Evolutionary conservation across 176 grass and related monocot genomes (phyloP).

Genomic region (Rhipidocladum racemiflorum): DNA sequence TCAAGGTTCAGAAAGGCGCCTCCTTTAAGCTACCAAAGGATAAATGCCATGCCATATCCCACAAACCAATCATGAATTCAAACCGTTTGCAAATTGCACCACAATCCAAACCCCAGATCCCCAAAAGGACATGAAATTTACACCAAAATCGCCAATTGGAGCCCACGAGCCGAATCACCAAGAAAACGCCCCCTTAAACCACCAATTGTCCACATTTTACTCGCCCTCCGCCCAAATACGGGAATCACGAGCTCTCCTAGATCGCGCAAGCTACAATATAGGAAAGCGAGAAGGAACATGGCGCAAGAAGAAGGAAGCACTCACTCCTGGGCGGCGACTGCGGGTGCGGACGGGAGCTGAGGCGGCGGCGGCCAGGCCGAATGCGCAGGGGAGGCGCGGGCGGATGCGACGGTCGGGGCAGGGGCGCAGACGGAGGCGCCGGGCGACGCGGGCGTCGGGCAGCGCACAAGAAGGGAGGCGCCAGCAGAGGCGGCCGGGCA

Average conservation of each 20-base stretch:
- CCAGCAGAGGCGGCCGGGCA: too few relatives aligned
- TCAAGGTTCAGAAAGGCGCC: not conserved
- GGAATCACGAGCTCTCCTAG: slow-evolving; percentile 2
- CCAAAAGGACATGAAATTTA: not conserved
- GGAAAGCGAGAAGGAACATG: not conserved
- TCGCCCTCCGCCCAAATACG: not conserved
- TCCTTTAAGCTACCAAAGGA: not conserved
- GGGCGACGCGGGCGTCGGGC: too few relatives aligned
- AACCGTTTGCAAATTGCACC: not conserved
- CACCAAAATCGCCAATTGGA: not conserved
- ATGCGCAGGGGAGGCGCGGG: too few relatives aligned
- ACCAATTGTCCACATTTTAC: slow-evolving; percentile 33
- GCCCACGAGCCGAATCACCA: slow-evolving; percentile 14
- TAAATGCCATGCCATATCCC: not conserved
- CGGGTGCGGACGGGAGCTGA: too few relatives aligned
- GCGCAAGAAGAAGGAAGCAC: slow-evolving; percentile 24
- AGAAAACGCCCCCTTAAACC: slow-evolving; percentile 4
- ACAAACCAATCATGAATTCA: slow-evolving; percentile 1
- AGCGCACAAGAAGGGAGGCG: too few relatives aligned
- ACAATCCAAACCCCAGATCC: not conserved
- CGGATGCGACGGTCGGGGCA: too few relatives aligned
- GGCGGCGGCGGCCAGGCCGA: too few relatives aligned
- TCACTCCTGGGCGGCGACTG: slow-evolving; percentile 79
- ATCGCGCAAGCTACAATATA: slow-evolving; percentile 6
- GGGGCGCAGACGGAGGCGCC: too few relatives aligned